Base-by-base conservation (phyloP, 257 asterid genomes). In the Primulina huaijiensis region DNA sequence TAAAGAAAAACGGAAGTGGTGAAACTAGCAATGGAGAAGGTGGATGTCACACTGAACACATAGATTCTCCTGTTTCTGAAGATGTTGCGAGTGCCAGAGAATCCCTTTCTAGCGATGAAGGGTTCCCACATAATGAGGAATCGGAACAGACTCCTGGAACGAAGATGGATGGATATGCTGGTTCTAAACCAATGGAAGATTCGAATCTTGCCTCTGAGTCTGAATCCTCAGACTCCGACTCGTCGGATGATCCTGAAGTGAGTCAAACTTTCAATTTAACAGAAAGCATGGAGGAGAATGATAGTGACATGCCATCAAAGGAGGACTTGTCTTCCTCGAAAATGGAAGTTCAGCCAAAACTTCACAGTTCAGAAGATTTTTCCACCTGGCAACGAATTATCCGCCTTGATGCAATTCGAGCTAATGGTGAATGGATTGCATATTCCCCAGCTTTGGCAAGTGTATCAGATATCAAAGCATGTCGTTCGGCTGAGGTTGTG, bases 331-430 rank as follows among this genome's bases (percentile, higher is more conserved):
- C 89, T 71, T 75, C 87, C 43, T 76, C 82, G 4, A 80, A 65
- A 72, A 74, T 67, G 14, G 90, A 87, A 57, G 79, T 75, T 77
- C 83, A 77, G 79, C 87, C 96, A 70, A 71, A 81, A 64, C 84
- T 82, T 67, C 68, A 66, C 20, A 82, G 72, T 37, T 55, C 77
- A 38, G 96, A 91, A 85, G 90, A 87, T 82, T 89, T 84, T 23
- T 77, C 84, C 80, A 80, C 96, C 60, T 89, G 97, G 96, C 96
- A 87, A 76, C 87, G 96, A 9, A 92, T 92, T 64, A 89, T 92
- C 60, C 95, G 96, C 63, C 84, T 92, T 19, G 97, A 92, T 74
- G 97, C 96, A 7, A 37, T 92, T 64, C 96, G 97, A 77, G 88
- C 97, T 35, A 87, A 86, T 63, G 95, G 79, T 59, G 97, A 92